Evolutionary conservation across 495 filamentous ascomycete genomes (phyloP).

Genomic region (Lophium mytilinum): DNA sequence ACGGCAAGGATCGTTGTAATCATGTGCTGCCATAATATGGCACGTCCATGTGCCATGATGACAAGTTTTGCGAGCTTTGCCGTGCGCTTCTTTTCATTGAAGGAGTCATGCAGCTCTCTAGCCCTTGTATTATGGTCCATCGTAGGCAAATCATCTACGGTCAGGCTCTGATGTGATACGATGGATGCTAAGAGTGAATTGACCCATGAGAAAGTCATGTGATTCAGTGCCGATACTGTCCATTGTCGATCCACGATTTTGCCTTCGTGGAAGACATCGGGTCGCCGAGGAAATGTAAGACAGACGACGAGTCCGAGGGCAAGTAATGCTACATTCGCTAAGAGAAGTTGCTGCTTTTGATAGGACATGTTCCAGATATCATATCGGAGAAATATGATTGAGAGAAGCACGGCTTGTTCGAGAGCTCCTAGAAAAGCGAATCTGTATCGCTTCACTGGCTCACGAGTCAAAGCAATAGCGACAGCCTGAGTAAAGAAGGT

Average conservation of each 20-base stretch:
- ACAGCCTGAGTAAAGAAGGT: not conserved
- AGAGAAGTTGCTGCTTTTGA: not conserved
- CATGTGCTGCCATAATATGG: not conserved
- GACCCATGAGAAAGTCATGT: not conserved
- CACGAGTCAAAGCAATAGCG: not conserved
- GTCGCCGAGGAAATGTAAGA: not conserved
- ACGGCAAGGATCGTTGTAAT: not conserved
- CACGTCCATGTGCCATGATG: not conserved
- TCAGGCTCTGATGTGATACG: not conserved
- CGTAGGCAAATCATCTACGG: not conserved
- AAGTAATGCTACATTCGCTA: not conserved
- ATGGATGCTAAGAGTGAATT: not conserved
- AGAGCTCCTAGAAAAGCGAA: not conserved
- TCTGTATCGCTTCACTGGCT: not conserved
- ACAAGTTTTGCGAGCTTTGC: not conserved
- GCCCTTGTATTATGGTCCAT: not conserved
- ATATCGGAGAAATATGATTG: not conserved
- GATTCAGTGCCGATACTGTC: not conserved
- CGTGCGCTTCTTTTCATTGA: not conserved
- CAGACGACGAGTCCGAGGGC: not conserved
- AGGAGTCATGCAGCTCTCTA: not conserved
- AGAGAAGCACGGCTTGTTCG: not conserved
- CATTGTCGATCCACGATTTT: not conserved
- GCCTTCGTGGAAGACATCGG: not conserved
- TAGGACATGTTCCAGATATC: not conserved